These are phyloP conservation scores for Pichia kudriavzevii DNA, from an alignment of 1,139 yeast genomes.

Conservation along the genomic window DNA sequence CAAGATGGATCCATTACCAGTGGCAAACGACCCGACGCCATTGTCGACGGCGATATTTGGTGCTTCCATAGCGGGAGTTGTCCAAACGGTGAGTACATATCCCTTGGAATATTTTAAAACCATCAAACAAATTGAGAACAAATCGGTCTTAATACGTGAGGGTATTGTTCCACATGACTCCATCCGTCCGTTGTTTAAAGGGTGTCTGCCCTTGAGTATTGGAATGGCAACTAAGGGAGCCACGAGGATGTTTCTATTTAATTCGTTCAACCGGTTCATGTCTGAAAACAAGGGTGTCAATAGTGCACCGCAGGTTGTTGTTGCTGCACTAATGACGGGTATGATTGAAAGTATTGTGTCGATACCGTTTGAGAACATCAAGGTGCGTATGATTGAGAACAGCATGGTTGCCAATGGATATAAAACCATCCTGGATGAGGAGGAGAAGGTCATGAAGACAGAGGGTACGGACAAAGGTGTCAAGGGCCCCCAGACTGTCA, in stretches of 20 bases:
- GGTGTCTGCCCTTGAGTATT: constrained; percentile 70
- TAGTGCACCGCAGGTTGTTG: constrained; percentile 63
- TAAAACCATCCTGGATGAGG: constrained; percentile 15
- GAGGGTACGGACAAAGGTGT: not conserved
- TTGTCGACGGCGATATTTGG: constrained; percentile 52
- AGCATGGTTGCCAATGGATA: constrained; percentile 28
- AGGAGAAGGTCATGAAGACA: constrained; percentile 3
- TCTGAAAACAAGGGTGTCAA: constrained; percentile 49
- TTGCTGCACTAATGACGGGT: constrained; percentile 86
- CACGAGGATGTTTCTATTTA: constrained; percentile 67
- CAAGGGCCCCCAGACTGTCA: constrained; percentile 1
- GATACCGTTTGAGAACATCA: constrained; percentile 86
- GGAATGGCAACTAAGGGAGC: constrained; percentile 72
- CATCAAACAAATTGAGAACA: constrained; percentile 38
- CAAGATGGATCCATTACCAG: constrained; percentile 18
- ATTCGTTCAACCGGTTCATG: constrained; percentile 72
- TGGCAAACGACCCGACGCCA: constrained; percentile 15
- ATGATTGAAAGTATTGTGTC: constrained; percentile 72
- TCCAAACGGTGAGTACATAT: constrained; percentile 64
- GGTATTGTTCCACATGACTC: constrained; percentile 30
- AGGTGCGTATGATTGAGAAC: constrained; percentile 79
- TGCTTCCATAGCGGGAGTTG: constrained; percentile 52
- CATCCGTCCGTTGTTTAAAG: constrained; percentile 48
- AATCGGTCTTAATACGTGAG: constrained; percentile 35
- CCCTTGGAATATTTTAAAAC: constrained; percentile 84